Base-by-base conservation (phyloP, 371 early-diverging fungal species). In the Catenaria anguillulae region DNA sequence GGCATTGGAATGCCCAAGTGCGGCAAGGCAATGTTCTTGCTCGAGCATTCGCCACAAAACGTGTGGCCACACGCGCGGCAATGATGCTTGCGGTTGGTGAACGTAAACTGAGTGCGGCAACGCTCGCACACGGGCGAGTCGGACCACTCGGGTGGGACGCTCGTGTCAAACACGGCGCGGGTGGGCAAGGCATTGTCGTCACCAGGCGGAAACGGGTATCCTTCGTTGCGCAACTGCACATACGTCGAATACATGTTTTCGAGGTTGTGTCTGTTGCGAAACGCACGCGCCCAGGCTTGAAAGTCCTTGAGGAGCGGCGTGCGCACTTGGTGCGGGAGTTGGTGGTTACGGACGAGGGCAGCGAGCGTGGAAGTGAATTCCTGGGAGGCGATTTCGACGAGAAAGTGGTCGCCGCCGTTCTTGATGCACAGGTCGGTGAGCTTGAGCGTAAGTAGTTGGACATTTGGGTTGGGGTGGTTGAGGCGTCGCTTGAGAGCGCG, bases 11-110 rank as follows among this genome's bases (percentile, higher is more conserved):
- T 84, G 35, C 89, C 96, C 60, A 89, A 75, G 61, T 88, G 84
- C 5, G 92, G 90, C 36, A 95, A 74, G 4, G 92, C 73, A 33
- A 87, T 67, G 4, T 68, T 83, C 69, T 90, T 90, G 35, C 89
- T 83, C 8, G 93, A 93, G 69, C 97, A 96, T 48, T 84, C 78
- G 36, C 87, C 83, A 70, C 94, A 93, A 66, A 86, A 95, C 6
- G 90, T 90, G 45, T 84, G 76, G 13, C 97, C 97, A 71, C 97
- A 96, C 66, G 91, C 88, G 68, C 97, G 82, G 67, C 97, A 96
- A 71, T 96, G 97, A 72, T 96, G 97, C 77, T 95, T 94, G 62
- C 97, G 82, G 71, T 90, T 93, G 54, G 92, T 89, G 13, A 90
- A 73, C 0, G 94, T 93, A 66, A 96, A 96, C 17, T 74, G 61